These are phyloP conservation scores for Viridothelium virens DNA, from an alignment of 495 filamentous ascomycete genomes.

Conservation along the genomic window DNA sequence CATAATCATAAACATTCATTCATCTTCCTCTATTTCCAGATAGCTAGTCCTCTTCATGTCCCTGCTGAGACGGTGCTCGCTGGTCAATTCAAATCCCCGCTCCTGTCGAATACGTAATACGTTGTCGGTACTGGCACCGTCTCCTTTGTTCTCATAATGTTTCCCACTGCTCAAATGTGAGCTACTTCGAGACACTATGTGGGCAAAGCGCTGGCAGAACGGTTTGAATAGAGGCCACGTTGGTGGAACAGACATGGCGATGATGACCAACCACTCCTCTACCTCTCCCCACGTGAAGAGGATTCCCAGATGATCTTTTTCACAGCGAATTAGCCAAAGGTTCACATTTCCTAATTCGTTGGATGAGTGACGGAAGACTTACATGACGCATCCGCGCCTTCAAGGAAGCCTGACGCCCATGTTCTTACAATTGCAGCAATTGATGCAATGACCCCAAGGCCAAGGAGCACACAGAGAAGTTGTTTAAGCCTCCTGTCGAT, in stretches of 20 bases:
- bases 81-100: conserved; percentile 5
- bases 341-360: background rate
- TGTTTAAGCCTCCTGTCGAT: conserved; percentile 9
- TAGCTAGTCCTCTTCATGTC: conserved; percentile 4
- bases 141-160: background rate
- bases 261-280: conserved; percentile 7
- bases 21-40: conserved; percentile 1
- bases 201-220: background rate
- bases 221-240: conserved; percentile 7
- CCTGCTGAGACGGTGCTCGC: background rate
- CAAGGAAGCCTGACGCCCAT: conserved; percentile 7
- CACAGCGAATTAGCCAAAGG: background rate
- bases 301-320: conserved; percentile 1
- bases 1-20: background rate
- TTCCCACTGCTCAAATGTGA: background rate
- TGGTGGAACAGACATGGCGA: conserved; percentile 5
- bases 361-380: conserved; percentile 3
- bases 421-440: conserved; percentile 8
- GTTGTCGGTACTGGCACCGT: background rate
- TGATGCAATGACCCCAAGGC: background rate
- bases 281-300: conserved; percentile 8
- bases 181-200: conserved; percentile 6
- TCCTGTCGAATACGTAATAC: background rate
- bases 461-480: conserved; percentile 1
- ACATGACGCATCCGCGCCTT: conserved; percentile 4